Percentiles rank a stretch among this genome's conserved stretches.
phyloP scores from a whole-genome alignment of 805 yeast species.

The Vanderwaltozyma polyspora region DNA sequence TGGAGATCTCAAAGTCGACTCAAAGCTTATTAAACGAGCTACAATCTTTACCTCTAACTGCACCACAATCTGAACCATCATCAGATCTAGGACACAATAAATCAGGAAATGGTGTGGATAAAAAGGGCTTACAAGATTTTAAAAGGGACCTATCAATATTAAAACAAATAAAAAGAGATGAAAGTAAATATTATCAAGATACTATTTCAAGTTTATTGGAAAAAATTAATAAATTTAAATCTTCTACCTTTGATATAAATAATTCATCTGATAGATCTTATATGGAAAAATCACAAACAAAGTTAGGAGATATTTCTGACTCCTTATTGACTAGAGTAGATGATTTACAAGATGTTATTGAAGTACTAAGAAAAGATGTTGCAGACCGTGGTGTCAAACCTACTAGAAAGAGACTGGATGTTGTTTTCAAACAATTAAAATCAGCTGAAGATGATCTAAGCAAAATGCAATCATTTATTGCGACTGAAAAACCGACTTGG shows the following conservation, averaged over 20 bases:
- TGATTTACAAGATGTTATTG: slow-evolving; percentile 85
- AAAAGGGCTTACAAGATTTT: slow-evolving; percentile 23
- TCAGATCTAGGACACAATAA: no score
- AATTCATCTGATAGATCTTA: slow-evolving; percentile 36
- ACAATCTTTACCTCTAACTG: slow-evolving; percentile 2
- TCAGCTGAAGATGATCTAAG: slow-evolving; percentile 44
- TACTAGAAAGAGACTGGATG: slow-evolving; percentile 56
- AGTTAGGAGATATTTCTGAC: slow-evolving; percentile 70
- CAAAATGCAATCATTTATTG: slow-evolving; percentile 49
- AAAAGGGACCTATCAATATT: slow-evolving; percentile 49
- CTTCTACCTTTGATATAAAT: slow-evolving; percentile 29
- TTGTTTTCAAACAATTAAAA: slow-evolving; percentile 52
- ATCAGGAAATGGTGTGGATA: no score
- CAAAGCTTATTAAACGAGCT: slow-evolving; percentile 6
- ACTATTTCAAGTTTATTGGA: slow-evolving; percentile 35
- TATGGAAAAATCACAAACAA: slow-evolving; percentile 65
- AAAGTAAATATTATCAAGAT: slow-evolving; percentile 32
- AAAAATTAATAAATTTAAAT: slow-evolving; percentile 43
- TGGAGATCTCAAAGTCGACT: slow-evolving; percentile 9
- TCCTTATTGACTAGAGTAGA: slow-evolving; percentile 66
- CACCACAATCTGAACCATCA: not conserved
- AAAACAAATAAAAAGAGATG: slow-evolving; percentile 41
- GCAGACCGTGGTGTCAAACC: slow-evolving; percentile 85
- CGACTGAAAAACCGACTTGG: slow-evolving; percentile 73
- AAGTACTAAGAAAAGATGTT: slow-evolving; percentile 79